Base-by-base conservation (phyloP, 2,329 filamentous ascomycete genomes). In the Aspergillus sp. region DNA sequence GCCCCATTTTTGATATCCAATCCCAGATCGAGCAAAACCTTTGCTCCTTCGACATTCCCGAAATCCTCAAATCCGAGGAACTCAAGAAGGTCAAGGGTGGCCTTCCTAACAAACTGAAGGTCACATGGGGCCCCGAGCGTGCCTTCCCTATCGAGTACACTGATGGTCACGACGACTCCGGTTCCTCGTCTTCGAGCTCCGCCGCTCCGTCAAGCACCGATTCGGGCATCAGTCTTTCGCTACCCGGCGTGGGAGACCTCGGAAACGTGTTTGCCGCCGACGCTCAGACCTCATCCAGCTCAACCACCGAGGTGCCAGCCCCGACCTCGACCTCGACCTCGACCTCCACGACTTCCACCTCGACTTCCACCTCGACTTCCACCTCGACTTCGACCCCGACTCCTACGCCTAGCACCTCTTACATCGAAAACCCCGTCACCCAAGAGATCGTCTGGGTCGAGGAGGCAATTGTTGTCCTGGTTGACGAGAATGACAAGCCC, bases 1-100 rank as follows among this genome's bases (percentile, higher is more conserved):
- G 93, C 77, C 76, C 84, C 0, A 65, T 95, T 31, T 96, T 97
- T 76, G 78, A 81, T 52, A 79, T 96, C 55, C 86, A 93, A 71
- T 75, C 74, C 52, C 80, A 86, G 24, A 72, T 75, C 0, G 78
- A 81, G 11, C 81, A 83, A 68, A 66, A 71, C 2, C 66, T 83
- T 57, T 96, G 92, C 79, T 78, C 80, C 51, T 82, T 93, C 69
- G 70, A 83, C 1, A 60, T 87, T 1, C 88, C 90, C 3, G 60
- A 73, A 0, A 64, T 69, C 0, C 72, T 95, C 19, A 68, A 72
- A 1, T 62, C 78, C 8, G 91, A 96, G 60, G 76, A 91, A 66
- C 82, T 85, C 51, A 65, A 73, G 2, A 83, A 85, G 9, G 78
- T 83, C 6, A 74, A 85, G 54, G 71, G 79, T 12, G 77, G 80